A percentile compares a stretch with the other conserved stretches of the same genome.
Evolutionary conservation across 306 rosid species (phyloP).

Genomic region (Quercus berberidifolia): DNA sequence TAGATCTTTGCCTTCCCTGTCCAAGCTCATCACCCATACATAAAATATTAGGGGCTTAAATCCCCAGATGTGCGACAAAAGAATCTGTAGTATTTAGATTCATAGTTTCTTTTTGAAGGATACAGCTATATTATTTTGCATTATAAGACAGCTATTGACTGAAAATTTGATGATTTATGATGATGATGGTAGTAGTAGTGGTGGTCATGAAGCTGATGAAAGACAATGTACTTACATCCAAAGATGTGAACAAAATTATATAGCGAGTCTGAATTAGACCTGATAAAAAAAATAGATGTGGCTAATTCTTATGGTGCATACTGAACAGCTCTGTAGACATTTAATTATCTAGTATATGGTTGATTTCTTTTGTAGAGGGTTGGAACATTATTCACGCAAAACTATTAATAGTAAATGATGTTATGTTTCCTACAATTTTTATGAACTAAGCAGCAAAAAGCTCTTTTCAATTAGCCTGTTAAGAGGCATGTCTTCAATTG

Average conservation of each 20-base stretch:
- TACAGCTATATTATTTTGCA: background rate
- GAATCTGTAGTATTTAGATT: background rate
- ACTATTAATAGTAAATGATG: background rate
- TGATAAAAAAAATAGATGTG: background rate
- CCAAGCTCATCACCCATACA: background rate
- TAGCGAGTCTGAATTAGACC: background rate
- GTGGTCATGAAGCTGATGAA: background rate
- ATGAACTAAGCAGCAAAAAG: background rate
- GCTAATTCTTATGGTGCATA: background rate
- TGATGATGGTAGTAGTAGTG: background rate
- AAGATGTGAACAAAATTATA: background rate
- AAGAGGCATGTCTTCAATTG: background rate
- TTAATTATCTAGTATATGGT: background rate
- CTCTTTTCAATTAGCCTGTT: background rate
- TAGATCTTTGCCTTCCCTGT: constrained; percentile 1
- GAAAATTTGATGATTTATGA: background rate
- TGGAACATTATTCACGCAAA: background rate
- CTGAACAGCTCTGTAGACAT: background rate
- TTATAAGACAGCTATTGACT: background rate
- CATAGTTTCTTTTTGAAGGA: background rate
- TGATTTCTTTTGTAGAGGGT: background rate
- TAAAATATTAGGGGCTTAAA: no score
- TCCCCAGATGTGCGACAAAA: background rate
- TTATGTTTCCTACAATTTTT: background rate
- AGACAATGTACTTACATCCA: background rate